phyloP scores from a whole-genome alignment of 2,329 filamentous ascomycete genomes.

The Phaeosphaeria sp. region DNA sequence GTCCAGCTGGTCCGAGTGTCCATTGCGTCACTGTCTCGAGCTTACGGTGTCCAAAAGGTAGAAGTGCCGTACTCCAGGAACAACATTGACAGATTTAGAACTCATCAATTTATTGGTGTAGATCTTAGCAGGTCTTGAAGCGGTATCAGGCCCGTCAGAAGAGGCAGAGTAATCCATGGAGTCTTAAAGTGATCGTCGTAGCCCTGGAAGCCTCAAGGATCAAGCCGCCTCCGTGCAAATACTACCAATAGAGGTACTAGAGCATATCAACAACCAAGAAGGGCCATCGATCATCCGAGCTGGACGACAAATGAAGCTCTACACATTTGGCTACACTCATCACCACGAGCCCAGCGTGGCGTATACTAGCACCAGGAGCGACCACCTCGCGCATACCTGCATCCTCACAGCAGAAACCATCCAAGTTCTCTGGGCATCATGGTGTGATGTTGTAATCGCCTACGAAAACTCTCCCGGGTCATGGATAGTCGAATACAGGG shows the following conservation, averaged over 20 bases:
- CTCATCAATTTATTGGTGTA: too few relatives aligned
- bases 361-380: background rate
- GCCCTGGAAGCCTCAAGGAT: too few relatives aligned
- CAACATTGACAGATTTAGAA: too few relatives aligned
- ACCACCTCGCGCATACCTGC: background rate
- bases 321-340: background rate
- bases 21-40: background rate
- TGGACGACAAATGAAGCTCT: background rate
- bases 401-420: constrained; percentile 9
- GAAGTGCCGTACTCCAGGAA: too few relatives aligned
- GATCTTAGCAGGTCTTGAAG: too few relatives aligned
- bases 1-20: background rate
- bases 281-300: background rate
- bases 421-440: constrained; percentile 38
- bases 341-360: background rate
- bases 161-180: background rate
- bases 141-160: too few relatives aligned
- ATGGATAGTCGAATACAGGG: constrained; percentile 22
- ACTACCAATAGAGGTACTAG: background rate
- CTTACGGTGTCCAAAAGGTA: too few relatives aligned
- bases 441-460: constrained; percentile 36
- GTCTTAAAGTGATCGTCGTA: too few relatives aligned
- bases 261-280: background rate
- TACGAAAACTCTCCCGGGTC: background rate
- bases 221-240: background rate